These are phyloP conservation scores for Fusarium proliferatum DNA, from an alignment of 2,329 filamentous ascomycete genomes.

Conservation along the genomic window DNA sequence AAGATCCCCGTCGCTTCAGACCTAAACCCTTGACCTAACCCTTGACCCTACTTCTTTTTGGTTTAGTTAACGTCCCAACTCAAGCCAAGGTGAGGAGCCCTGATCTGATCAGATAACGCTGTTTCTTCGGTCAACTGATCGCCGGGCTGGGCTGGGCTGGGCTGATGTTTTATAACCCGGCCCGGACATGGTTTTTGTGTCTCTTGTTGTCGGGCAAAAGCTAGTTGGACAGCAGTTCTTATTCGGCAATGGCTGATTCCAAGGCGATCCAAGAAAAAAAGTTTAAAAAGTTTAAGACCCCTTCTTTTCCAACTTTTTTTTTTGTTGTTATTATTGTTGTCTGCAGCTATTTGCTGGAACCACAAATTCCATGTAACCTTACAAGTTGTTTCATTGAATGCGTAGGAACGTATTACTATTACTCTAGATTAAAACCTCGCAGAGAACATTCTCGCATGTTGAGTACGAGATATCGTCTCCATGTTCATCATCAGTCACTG, in stretches of 20 bases:
- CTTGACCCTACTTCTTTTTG: constrained; percentile 30
- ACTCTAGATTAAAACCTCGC: not conserved
- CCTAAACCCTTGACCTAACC: constrained; percentile 32
- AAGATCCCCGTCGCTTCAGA: constrained; percentile 20
- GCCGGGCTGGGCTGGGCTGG: constrained; percentile 12
- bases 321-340: not conserved
- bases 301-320: constrained; percentile 32
- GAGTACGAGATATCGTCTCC: constrained; percentile 13
- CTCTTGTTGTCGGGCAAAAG: constrained; percentile 16
- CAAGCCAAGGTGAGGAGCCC: constrained; percentile 28
- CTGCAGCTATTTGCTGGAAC: not conserved
- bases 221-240: constrained; percentile 12
- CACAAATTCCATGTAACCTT: not conserved
- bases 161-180: constrained; percentile 19
- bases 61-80: constrained; percentile 3
- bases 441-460: constrained; percentile 5
- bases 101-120: constrained; percentile 39
- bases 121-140: constrained; percentile 9
- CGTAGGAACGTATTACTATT: not conserved
- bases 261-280: constrained; percentile 10
- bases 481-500: constrained; percentile 5
- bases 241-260: constrained; percentile 37
- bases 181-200: constrained; percentile 2
- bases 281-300: constrained; percentile 24
- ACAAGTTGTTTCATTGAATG: not conserved